Evolutionary conservation across 140 eudicot genomes (phyloP).

Genomic region (Anethum foeniculum): DNA sequence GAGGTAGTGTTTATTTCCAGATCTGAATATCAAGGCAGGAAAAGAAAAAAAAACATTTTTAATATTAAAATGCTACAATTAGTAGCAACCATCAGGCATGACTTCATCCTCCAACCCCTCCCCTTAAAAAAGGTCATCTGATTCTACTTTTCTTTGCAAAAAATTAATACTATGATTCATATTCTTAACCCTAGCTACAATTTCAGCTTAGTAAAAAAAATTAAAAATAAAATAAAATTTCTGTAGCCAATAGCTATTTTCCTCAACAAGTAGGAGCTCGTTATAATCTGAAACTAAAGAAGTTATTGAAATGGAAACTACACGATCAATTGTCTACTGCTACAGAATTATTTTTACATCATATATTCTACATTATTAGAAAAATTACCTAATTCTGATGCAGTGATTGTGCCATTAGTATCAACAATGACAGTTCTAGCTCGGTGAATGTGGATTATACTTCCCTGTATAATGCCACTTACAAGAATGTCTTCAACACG

Average conservation of each 20-base stretch:
- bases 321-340: not conserved
- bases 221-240: not conserved
- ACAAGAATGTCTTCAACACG: conserved; percentile 94
- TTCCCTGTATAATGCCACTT: conserved; percentile 63
- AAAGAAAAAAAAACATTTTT: not conserved
- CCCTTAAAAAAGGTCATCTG: not conserved
- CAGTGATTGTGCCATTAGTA: conserved; percentile 54
- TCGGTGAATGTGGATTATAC: conserved; percentile 83
- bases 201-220: too few relatives aligned
- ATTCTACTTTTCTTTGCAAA: not conserved
- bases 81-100: not conserved
- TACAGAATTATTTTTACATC: not conserved
- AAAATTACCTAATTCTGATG: conserved; percentile 79
- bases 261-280: not conserved
- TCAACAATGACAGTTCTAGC: conserved; percentile 68
- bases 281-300: not conserved
- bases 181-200: not conserved
- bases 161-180: not conserved
- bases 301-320: not conserved
- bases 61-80: not conserved
- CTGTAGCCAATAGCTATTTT: not conserved
- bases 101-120: not conserved
- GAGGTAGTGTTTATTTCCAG: not conserved
- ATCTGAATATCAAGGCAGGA: not conserved
- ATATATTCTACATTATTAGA: not conserved